Conservation (phyloP, 148 eudicot species). For the Talinum fruticosum region DNA sequence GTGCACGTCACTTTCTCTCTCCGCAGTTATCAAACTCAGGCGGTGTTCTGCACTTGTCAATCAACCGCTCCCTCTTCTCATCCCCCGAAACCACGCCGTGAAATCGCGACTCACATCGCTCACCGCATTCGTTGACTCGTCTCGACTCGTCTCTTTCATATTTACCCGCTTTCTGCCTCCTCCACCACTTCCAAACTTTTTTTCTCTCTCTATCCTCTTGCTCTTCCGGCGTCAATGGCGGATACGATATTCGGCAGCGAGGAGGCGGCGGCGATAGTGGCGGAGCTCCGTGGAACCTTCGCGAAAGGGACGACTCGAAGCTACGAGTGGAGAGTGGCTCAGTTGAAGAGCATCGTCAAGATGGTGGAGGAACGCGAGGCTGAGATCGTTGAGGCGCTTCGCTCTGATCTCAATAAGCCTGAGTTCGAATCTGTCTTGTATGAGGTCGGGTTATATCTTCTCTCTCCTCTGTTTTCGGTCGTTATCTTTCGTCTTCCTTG, state of each 20-base stretch:
- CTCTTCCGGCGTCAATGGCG: background rate
- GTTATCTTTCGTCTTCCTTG: too few relatives aligned
- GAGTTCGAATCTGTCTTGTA: conserved; percentile 46
- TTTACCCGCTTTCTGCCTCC: background rate
- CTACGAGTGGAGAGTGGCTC: conserved; percentile 66
- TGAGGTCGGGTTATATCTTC: conserved; percentile 40
- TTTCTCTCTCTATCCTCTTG: background rate
- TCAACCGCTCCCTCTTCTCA: too few relatives aligned
- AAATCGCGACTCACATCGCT: background rate
- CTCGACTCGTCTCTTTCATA: background rate
- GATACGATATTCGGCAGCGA: conserved; percentile 32
- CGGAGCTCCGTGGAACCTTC: conserved; percentile 44
- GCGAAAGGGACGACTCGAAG: conserved; percentile 50
- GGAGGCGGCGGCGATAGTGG: conserved; percentile 38
- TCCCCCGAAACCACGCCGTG: background rate
- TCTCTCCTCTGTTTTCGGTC: background rate
- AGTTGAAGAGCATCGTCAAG: conserved; percentile 51
- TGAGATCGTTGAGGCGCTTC: conserved; percentile 58
- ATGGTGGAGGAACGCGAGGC: conserved; percentile 42
- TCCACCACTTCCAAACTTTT: background rate
- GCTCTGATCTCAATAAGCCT: conserved; percentile 62
- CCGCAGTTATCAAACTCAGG: too few relatives aligned
- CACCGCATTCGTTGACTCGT: too few relatives aligned
- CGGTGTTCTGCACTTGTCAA: too few relatives aligned
- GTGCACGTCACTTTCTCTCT: too few relatives aligned